Percentiles rank a stretch among this genome's conserved stretches.
Conservation (phyloP, 2,329 filamentous ascomycete species). For the Paecilomyces variotii region DNA sequence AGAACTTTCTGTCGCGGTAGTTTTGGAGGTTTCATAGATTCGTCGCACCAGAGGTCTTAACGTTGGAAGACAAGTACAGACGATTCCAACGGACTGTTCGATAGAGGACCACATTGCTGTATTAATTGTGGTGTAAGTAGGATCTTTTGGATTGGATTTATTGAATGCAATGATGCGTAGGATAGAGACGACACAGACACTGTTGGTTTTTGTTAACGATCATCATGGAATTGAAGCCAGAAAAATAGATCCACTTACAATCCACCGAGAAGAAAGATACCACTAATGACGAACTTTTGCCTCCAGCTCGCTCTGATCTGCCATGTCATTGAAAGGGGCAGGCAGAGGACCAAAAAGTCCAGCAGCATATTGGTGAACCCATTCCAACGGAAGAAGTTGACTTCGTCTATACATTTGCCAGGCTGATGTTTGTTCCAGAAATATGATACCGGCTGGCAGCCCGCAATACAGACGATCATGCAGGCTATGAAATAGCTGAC, state of each 20-base stretch:
- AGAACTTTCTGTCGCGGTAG: neutral
- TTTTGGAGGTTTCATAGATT: slow-evolving; percentile 5
- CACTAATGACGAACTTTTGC: slow-evolving; percentile 16
- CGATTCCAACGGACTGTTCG: slow-evolving; percentile 20
- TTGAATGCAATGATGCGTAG: slow-evolving; percentile 16
- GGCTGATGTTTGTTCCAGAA: slow-evolving; percentile 12
- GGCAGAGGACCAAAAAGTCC: slow-evolving; percentile 16
- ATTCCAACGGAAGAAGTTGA: slow-evolving; percentile 18
- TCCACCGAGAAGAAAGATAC: slow-evolving; percentile 17
- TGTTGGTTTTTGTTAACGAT: slow-evolving; percentile 4
- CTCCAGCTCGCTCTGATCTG: slow-evolving; percentile 11
- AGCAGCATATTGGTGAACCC: slow-evolving; percentile 18
- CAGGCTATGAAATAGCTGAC: slow-evolving; percentile 15
- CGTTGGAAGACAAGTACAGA: slow-evolving; percentile 21
- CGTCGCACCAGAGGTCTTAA: slow-evolving; percentile 15
- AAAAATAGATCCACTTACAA: slow-evolving; percentile 13
- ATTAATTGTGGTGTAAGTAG: slow-evolving; percentile 10
- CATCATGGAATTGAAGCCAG: neutral
- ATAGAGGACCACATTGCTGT: slow-evolving; percentile 19
- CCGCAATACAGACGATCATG: slow-evolving; percentile 10
- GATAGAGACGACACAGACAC: slow-evolving; percentile 18
- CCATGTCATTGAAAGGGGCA: slow-evolving; percentile 22
- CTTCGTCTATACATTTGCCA: slow-evolving; percentile 14
- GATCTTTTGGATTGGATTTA: slow-evolving; percentile 5
- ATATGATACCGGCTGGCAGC: slow-evolving; percentile 15